Percentiles rank a stretch among this genome's conserved stretches.
These are phyloP conservation scores for Ascochyta viciae-villosae DNA, from an alignment of 2,329 filamentous ascomycete genomes.

Conservation along the genomic window DNA sequence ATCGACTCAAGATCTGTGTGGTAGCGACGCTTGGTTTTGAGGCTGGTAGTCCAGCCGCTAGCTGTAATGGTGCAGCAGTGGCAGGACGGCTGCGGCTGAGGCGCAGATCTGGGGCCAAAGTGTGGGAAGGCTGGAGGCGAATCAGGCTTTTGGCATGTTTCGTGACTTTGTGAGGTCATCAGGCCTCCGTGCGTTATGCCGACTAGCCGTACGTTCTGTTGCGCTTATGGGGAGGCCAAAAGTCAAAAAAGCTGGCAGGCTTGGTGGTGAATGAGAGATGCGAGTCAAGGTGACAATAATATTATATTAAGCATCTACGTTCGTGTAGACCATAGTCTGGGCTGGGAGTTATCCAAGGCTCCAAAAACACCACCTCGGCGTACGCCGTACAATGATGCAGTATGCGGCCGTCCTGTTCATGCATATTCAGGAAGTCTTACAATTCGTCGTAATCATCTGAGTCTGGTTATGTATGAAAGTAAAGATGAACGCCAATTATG, in stretches of 20 bases:
- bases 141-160: conserved; percentile 11
- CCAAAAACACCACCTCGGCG: background rate
- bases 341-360: background rate
- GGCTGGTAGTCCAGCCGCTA: background rate
- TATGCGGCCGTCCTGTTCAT: background rate
- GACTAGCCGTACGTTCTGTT: conserved; percentile 1
- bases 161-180: conserved; percentile 14
- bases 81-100: background rate
- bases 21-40: background rate
- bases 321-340: background rate
- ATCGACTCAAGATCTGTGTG: background rate
- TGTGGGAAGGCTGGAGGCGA: conserved; percentile 11
- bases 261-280: background rate
- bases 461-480: background rate
- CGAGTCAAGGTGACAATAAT: background rate
- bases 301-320: conserved; percentile 1
- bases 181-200: conserved; percentile 8
- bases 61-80: background rate
- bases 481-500: conserved; percentile 6
- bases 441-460: background rate
- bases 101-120: conserved; percentile 7
- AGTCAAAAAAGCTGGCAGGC: background rate
- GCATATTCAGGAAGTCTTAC: background rate
- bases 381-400: background rate
- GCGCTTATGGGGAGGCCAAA: background rate